Evolutionary conservation across 2,329 filamentous ascomycete species (phyloP), one percentile per base, ranked within the genome.

Genomic region (Arthrobotrys sinensis): DNA sequence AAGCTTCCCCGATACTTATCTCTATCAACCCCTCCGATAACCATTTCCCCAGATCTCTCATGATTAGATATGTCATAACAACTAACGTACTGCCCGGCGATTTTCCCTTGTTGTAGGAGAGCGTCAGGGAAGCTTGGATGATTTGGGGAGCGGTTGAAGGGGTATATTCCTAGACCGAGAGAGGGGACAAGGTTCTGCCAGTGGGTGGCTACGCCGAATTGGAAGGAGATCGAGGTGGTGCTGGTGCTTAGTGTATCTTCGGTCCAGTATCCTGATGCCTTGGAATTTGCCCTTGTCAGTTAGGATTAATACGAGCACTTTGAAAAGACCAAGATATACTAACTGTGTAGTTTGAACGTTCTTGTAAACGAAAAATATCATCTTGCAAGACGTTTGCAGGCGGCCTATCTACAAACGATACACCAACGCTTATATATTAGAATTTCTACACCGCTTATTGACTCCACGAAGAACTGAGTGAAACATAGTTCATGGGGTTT

Each of bases 11-110:
- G 11, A 48, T 52, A 75, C n/a, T 68, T 75, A 14, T 48, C 53
- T 3, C 21, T 34, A 75, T 75, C 70, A 6, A 75, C 21, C 8
- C 70, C 70, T 7, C 70, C 70, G 16, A 75, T 14, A n/a, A 75
- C 40, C 14, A 75, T 57, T 19, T 55, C 46, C 5, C 70, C 62
- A 0, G 63, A 63, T 8, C 10, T 40, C 14, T 63, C 45, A 16
- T 28, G 14, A 32, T 52, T 43, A 12, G 70, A 62, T 12, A 75
- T n/a, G 14, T 75, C 38, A 19, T 75, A 75, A 7, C 52, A 75
- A 21, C 70, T 75, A 21, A 53, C 19, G 16, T 48, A 75, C 24
- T 67, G 63, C 11, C 50, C 63, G 2, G 19, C 53, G 14, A 75
- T 68, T 32, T 63, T 66, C 3, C 50, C 60, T 14, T 75, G 70